Base-by-base conservation (phyloP, 805 yeast genomes). In the Yarrowia deformans region DNA sequence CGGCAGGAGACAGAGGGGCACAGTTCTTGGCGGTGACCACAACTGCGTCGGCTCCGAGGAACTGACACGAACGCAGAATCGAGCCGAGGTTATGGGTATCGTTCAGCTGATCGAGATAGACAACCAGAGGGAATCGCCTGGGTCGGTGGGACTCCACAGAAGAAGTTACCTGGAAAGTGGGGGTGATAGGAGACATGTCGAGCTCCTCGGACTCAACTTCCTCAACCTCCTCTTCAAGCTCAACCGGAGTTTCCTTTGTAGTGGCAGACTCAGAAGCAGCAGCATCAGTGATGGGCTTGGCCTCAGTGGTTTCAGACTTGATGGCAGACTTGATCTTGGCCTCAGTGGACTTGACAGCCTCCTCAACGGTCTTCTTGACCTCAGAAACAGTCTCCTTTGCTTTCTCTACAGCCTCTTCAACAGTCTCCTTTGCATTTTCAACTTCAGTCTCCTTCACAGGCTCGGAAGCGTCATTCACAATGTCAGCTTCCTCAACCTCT, bases 51-150 rank as follows among this genome's bases (percentile, higher is more conserved):
- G 84, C 97, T 9, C 97, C 97, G 14, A 92, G 80, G 78, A 83
- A 92, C 78, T 87, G 89, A 0, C 96, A 94, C 2, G 93, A 85
- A 75, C 97, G 81, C 37, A 90, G 78, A 52, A 92, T 86, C 32
- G 94, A 95, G 8, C 97, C 97, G 73, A 91, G 81, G 76, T 92
- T 92, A 76, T 91, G 96, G 0, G 97, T 94, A 77, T 92, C 97
- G 14, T 90, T 86, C 54, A 93, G 83, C 70, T 90, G 91, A 77
- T 92, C 97, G 34, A 92, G 78, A 73, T 84, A 91, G 3, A 92
- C 72, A 0, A 92, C 97, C 18, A 93, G 73, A 2, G 97, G 96
- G 73, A 78, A 68, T 14, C 68, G 52, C 50, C 71, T 13, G 32
- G 56, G 49, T 16, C 55, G 46, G 34, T 61, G 52, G 39, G 52